phyloP scores from a whole-genome alignment of 805 yeast species.

The Vanderwaltozyma yarrowii region DNA sequence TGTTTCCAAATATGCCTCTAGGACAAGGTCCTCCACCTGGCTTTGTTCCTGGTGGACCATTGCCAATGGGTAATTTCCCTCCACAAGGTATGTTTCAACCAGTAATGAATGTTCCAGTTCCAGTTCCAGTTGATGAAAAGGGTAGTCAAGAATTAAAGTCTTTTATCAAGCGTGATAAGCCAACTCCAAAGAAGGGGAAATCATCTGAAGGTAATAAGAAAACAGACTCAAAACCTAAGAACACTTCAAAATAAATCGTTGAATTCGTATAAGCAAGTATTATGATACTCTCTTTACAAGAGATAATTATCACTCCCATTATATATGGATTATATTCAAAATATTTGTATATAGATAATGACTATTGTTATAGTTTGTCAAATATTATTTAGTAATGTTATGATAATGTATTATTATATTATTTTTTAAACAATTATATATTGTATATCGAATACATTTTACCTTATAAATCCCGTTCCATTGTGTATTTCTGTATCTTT shows the following conservation, averaged over 20 bases:
- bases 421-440: no score
- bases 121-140: conserved; percentile 6
- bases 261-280: no score
- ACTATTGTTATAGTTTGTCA: no score
- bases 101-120: neutral
- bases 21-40: conserved; percentile 6
- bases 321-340: no score
- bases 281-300: no score
- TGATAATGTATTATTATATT: no score
- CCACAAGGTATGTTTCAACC: conserved; percentile 10
- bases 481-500: conserved; percentile 26
- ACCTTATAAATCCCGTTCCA: conserved; percentile 32
- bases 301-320: no score
- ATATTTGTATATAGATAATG: no score
- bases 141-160: conserved; percentile 6
- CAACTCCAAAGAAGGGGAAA: neutral
- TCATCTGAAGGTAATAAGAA: neutral
- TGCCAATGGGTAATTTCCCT: conserved; percentile 8
- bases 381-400: no score
- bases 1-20: conserved; percentile 7
- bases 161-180: conserved; percentile 1
- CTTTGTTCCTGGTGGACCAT: conserved; percentile 11
- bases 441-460: no score
- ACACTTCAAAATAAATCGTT: no score
- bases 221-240: no score